A percentile compares a stretch with the other conserved stretches of the same genome.
Conservation (phyloP, 2,329 filamentous ascomycete genomes). For the Neophaeococcomyces aloes region DNA sequence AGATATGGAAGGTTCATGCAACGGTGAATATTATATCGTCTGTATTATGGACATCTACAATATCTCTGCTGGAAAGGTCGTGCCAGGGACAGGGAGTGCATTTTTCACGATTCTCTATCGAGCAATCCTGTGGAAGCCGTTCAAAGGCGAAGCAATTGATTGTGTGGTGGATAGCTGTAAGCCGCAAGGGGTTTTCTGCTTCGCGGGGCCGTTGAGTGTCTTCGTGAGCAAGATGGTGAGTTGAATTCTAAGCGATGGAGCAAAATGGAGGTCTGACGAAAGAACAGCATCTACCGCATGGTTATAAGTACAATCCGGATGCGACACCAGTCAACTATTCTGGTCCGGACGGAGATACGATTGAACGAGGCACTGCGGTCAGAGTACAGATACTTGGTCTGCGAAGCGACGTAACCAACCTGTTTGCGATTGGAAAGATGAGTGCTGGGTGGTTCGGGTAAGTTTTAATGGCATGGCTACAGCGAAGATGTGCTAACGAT, state of each 20-base stretch:
- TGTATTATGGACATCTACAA: constrained; percentile 95
- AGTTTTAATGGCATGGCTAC: constrained; percentile 14
- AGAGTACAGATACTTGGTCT: constrained; percentile 91
- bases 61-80: constrained; percentile 83
- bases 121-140: constrained; percentile 93
- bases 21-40: constrained; percentile 93
- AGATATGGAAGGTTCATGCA: constrained; percentile 91
- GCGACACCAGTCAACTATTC: constrained; percentile 95
- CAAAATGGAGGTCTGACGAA: not conserved
- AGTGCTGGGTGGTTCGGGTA: constrained; percentile 56
- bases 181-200: constrained; percentile 66
- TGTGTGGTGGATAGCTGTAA: constrained; percentile 88
- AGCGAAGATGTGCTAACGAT: no score
- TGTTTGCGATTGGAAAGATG: constrained; percentile 96
- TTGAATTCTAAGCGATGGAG: constrained; percentile 4
- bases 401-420: constrained; percentile 82
- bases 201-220: constrained; percentile 39
- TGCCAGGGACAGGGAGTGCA: constrained; percentile 81
- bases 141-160: constrained; percentile 98
- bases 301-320: constrained; percentile 90
- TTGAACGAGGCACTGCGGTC: constrained; percentile 87
- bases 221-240: constrained; percentile 40
- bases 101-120: constrained; percentile 93
- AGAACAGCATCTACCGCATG: constrained; percentile 58
- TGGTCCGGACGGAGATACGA: constrained; percentile 78